These are phyloP conservation scores for Fusarium sp. DNA, from an alignment of 2,329 filamentous ascomycete genomes.

Conservation along the genomic window DNA sequence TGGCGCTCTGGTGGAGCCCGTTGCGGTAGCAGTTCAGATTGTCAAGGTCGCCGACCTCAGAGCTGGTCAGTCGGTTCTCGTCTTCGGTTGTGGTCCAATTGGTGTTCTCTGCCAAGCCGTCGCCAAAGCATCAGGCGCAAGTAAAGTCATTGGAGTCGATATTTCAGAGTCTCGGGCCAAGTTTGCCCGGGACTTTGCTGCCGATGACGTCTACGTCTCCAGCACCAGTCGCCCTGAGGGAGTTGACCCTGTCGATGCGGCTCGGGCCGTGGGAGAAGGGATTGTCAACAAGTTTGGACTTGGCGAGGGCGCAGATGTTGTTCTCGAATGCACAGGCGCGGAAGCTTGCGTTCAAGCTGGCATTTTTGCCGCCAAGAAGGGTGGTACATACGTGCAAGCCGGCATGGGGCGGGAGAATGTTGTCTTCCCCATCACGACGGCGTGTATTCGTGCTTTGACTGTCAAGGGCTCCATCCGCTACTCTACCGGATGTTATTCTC, in stretches of 20 bases:
- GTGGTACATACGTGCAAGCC: constrained; percentile 66
- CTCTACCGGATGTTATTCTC: constrained; percentile 64
- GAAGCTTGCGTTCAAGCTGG: constrained; percentile 65
- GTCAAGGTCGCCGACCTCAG: constrained; percentile 58
- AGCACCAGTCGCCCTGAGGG: constrained; percentile 47
- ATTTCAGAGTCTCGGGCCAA: constrained; percentile 56
- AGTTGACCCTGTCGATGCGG: constrained; percentile 55
- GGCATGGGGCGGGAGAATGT: constrained; percentile 68
- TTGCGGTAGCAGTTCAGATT: constrained; percentile 65
- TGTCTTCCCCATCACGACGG: constrained; percentile 65
- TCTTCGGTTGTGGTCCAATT: constrained; percentile 66
- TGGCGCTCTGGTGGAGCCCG: constrained; percentile 65
- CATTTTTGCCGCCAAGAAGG: constrained; percentile 60
- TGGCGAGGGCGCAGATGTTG: constrained; percentile 62
- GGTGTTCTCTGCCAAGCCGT: constrained; percentile 63
- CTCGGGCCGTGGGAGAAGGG: constrained; percentile 55
- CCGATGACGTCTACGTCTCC: constrained; percentile 59
- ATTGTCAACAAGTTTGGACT: constrained; percentile 52
- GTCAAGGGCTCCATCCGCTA: constrained; percentile 69
- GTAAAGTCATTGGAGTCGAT: constrained; percentile 62
- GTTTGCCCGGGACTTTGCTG: constrained; percentile 60
- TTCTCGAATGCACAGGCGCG: constrained; percentile 65
- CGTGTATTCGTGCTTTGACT: constrained; percentile 63
- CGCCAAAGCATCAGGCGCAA: constrained; percentile 60
- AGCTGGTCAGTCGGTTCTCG: constrained; percentile 59